Percentiles rank a stretch among this genome's conserved stretches.
Conservation (phyloP, 139 green algal genomes). For the Desmodesmus armatus region DNA sequence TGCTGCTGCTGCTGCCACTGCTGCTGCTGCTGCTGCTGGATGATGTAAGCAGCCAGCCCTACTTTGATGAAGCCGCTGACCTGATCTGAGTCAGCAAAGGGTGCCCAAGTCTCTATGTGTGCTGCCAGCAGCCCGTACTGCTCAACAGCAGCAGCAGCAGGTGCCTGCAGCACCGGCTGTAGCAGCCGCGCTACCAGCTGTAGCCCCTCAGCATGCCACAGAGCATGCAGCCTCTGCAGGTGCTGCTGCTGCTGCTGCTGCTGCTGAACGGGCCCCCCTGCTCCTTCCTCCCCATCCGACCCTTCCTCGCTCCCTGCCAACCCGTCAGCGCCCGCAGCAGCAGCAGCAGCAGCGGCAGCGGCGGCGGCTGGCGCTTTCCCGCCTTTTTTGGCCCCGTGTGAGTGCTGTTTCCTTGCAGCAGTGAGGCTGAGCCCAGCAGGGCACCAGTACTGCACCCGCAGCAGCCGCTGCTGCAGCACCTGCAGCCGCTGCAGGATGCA, state of each 20-base stretch:
- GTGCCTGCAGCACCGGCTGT: neutral
- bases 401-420: no score
- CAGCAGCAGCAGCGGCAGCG: no score
- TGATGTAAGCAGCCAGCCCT: neutral
- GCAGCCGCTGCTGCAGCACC: neutral
- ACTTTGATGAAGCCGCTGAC: neutral
- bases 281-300: no score
- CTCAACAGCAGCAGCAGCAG: constrained; percentile 2
- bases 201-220: neutral
- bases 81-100: neutral
- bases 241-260: constrained; percentile 22
- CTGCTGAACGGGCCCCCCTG: no score
- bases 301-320: no score
- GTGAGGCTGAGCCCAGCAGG: no score
- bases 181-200: constrained; percentile 9
- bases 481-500: neutral
- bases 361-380: no score
- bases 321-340: no score
- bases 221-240: neutral
- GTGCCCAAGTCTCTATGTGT: neutral
- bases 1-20: neutral
- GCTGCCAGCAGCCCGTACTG: neutral
- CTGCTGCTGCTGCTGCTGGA: neutral
- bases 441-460: neutral
- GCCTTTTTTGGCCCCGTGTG: no score